A percentile compares a stretch with the other conserved stretches of the same genome.
Evolutionary conservation across 768 basidiomycete genomes (phyloP).

Genomic region (Epithele typhae): DNA sequence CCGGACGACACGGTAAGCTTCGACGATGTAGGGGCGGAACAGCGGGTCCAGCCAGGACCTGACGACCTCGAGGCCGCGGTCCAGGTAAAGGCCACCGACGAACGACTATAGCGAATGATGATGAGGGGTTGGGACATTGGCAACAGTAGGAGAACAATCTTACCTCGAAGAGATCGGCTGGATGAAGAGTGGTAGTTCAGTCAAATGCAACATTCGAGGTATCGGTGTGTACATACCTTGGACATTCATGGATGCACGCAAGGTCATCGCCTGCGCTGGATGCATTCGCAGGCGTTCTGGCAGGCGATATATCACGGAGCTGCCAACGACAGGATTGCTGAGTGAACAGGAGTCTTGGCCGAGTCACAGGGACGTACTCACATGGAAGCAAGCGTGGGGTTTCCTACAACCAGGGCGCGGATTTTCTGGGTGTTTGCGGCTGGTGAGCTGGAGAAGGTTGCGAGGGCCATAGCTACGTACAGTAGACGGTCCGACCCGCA

Average conservation of each 20-base stretch:
- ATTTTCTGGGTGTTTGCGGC: conserved; percentile 54
- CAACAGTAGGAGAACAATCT: conserved; percentile 10
- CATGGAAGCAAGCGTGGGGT: conserved; percentile 70
- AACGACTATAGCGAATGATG: conserved; percentile 47
- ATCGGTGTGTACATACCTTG: conserved; percentile 52
- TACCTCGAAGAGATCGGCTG: conserved; percentile 82
- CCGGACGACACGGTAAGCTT: conserved; percentile 62
- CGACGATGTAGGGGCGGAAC: conserved; percentile 56
- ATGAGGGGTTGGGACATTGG: no score
- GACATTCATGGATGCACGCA: conserved; percentile 63
- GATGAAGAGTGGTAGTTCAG: conserved; percentile 5
- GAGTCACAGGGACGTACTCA: conserved; percentile 34
- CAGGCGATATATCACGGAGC: conserved; percentile 62
- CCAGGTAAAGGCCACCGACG: conserved; percentile 72
- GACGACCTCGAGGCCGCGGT: conserved; percentile 58
- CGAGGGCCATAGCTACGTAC: conserved; percentile 34
- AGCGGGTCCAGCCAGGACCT: conserved; percentile 57
- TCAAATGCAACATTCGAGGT: background rate
- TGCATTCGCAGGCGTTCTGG: conserved; percentile 61
- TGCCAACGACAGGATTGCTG: conserved; percentile 17
- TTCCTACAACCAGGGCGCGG: conserved; percentile 69
- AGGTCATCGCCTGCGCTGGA: conserved; percentile 66
- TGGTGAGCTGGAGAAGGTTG: background rate
- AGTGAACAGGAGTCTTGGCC: background rate
- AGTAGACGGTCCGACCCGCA: conserved; percentile 76